A percentile compares a stretch with the other conserved stretches of the same genome.
phyloP scores from a whole-genome alignment of 2,329 filamentous ascomycete species.

The Ambrosiella xylebori region DNA sequence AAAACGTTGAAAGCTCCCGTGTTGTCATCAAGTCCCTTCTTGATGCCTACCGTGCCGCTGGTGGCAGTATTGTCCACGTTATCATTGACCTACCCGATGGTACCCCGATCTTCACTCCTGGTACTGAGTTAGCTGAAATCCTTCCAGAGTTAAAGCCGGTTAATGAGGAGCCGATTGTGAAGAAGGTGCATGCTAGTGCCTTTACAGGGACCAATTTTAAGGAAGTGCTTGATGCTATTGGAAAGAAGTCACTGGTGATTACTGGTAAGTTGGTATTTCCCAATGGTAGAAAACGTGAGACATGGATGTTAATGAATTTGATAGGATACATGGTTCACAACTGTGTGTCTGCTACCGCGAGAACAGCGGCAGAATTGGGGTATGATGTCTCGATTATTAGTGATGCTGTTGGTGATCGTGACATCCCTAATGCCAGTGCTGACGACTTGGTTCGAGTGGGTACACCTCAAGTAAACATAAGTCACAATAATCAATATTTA shows the following conservation, averaged over 20 bases:
- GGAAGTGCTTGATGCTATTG: conserved; percentile 16
- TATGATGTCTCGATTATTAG: neutral
- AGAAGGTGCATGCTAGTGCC: conserved; percentile 39
- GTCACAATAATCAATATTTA: neutral
- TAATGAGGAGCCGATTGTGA: conserved; percentile 37
- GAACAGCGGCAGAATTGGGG: neutral
- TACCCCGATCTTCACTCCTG: conserved; percentile 48
- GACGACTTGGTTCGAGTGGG: neutral
- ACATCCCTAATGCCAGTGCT: neutral
- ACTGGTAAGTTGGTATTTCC: neutral
- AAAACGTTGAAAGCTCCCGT: neutral
- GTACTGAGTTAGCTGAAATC: conserved; percentile 42
- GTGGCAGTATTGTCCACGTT: conserved; percentile 39
- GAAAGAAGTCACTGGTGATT: neutral
- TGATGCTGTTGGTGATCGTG: neutral
- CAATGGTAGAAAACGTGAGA: neutral
- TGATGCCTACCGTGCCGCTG: conserved; percentile 38
- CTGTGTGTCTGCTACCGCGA: neutral
- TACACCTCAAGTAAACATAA: neutral
- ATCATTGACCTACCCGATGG: conserved; percentile 40
- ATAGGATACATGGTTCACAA: neutral
- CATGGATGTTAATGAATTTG: neutral
- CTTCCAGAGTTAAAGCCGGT: conserved; percentile 38
- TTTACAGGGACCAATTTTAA: conserved; percentile 46
- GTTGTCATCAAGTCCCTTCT: conserved; percentile 24